A percentile compares a stretch with the other conserved stretches of the same genome.
Conservation (phyloP, 2,329 filamentous ascomycete genomes). For the Aureobasidium pullulans region DNA sequence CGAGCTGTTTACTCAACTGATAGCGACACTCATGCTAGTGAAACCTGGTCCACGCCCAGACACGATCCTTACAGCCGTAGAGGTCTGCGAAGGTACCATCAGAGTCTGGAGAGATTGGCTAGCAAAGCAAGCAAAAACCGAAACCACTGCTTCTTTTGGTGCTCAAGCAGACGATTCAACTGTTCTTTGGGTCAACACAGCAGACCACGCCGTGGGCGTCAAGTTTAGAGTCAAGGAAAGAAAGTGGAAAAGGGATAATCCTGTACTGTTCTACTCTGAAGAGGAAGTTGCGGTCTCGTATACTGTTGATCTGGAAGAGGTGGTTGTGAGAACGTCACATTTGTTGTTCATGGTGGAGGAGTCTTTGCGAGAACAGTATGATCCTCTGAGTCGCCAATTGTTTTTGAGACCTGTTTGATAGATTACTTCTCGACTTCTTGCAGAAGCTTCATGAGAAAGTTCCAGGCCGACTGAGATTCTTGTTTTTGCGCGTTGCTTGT, state of each 20-base stretch:
- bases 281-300: conserved; percentile 64
- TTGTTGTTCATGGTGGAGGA: conserved; percentile 60
- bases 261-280: conserved; percentile 50
- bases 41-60: conserved; percentile 55
- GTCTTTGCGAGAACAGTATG: conserved; percentile 11
- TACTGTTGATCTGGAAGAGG: conserved; percentile 63
- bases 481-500: not conserved
- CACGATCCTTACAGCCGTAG: conserved; percentile 57
- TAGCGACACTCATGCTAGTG: conserved; percentile 60
- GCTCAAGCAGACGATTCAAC: conserved; percentile 26
- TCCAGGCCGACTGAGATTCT: not conserved
- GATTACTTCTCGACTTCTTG: not conserved
- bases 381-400: not conserved
- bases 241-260: conserved; percentile 37
- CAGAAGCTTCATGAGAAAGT: not conserved
- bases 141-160: not conserved
- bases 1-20: conserved; percentile 69
- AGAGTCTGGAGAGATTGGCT: conserved; percentile 70
- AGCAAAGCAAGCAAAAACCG: conserved; percentile 31
- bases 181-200: conserved; percentile 62
- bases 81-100: conserved; percentile 60
- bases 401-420: conserved; percentile 2
- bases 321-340: conserved; percentile 57
- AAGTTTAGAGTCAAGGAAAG: conserved; percentile 56
- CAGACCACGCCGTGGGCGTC: conserved; percentile 56